phyloP scores from a whole-genome alignment of 2,329 filamentous ascomycete genomes.

The Talaromyces sp. region DNA sequence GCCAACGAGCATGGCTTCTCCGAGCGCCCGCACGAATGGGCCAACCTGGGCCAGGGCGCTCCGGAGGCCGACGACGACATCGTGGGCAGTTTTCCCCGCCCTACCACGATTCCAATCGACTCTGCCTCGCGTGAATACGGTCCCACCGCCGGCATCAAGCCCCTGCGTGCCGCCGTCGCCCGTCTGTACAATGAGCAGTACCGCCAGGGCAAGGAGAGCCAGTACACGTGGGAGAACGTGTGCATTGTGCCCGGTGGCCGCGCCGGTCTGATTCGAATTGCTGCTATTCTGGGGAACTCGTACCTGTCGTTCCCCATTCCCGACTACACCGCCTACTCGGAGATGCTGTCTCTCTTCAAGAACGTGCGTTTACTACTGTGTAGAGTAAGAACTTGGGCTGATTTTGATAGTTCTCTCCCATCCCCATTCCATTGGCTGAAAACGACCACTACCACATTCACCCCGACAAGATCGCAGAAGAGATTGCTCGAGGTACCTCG shows the following conservation, averaged over 20 bases:
- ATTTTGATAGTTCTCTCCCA: constrained; percentile 64
- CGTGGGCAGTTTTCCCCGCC: constrained; percentile 78
- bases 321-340: constrained; percentile 95
- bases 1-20: constrained; percentile 83
- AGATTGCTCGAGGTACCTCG: constrained; percentile 77
- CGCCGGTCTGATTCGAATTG: constrained; percentile 89
- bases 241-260: constrained; percentile 91
- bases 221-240: constrained; percentile 97
- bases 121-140: constrained; percentile 82
- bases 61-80: constrained; percentile 94
- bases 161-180: constrained; percentile 81
- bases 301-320: constrained; percentile 93
- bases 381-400: no score
- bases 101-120: constrained; percentile 70
- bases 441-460: constrained; percentile 91
- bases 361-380: constrained; percentile 59
- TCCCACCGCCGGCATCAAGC: constrained; percentile 89
- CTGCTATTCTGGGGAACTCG: constrained; percentile 85
- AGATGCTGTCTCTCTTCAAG: constrained; percentile 93
- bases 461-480: constrained; percentile 85
- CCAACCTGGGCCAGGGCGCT: constrained; percentile 89
- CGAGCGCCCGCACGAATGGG: constrained; percentile 78
- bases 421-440: constrained; percentile 77
- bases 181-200: constrained; percentile 91
- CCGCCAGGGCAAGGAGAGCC: constrained; percentile 74